phyloP scores from a whole-genome alignment of 192 early-diverging fungal species.

The Entomortierella lignicola region DNA sequence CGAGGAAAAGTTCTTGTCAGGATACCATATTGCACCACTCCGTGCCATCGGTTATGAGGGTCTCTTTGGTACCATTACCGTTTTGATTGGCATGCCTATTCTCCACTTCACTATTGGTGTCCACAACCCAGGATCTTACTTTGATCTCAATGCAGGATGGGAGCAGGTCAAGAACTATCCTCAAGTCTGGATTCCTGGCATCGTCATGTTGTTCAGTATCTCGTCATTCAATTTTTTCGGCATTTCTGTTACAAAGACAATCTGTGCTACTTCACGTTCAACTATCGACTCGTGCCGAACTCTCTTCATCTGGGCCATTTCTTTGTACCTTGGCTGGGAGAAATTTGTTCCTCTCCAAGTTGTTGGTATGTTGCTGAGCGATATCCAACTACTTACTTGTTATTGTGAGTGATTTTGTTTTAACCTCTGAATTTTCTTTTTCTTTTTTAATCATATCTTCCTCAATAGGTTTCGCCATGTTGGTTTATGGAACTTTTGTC shows the following conservation, averaged over 20 bases:
- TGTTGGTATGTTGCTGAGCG: slow-evolving; percentile 65
- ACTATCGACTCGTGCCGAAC: slow-evolving; percentile 98
- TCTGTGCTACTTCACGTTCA: slow-evolving; percentile 90
- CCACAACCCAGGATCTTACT: slow-evolving; percentile 77
- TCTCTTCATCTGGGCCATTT: slow-evolving; percentile 95
- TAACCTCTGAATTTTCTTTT: background rate
- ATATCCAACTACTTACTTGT: no score
- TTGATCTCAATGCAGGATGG: slow-evolving; percentile 83
- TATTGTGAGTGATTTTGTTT: no score
- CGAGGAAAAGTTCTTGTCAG: slow-evolving; percentile 91
- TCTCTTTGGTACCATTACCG: slow-evolving; percentile 84
- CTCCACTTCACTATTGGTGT: slow-evolving; percentile 79
- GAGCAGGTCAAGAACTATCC: slow-evolving; percentile 73
- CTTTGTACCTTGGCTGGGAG: slow-evolving; percentile 95
- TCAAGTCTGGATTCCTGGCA: slow-evolving; percentile 74
- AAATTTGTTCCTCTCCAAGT: slow-evolving; percentile 92
- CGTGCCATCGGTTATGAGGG: slow-evolving; percentile 96
- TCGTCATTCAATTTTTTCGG: slow-evolving; percentile 98
- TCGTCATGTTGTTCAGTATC: slow-evolving; percentile 91
- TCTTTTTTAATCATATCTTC: slow-evolving; percentile 15
- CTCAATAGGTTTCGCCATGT: slow-evolving; percentile 65
- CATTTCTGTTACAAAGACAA: slow-evolving; percentile 85
- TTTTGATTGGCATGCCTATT: slow-evolving; percentile 76
- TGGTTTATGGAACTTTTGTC: slow-evolving; percentile 87
- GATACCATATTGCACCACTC: slow-evolving; percentile 84